phyloP scores from a whole-genome alignment of 2,329 filamentous ascomycete genomes.

The Cordyceps tenuipes region DNA sequence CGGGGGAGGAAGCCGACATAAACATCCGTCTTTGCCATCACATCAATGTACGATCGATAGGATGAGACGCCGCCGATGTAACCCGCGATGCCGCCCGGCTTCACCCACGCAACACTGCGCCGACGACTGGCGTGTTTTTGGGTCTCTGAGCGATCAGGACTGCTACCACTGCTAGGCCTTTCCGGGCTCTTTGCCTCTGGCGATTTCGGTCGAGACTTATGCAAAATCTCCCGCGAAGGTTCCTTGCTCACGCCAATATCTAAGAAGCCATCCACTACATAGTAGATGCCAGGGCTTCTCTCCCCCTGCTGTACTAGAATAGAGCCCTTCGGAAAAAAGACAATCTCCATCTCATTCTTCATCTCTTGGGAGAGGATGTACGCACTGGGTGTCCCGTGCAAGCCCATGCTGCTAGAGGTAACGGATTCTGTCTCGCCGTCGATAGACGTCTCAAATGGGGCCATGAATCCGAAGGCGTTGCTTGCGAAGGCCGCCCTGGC shows the following conservation, averaged over 20 bases:
- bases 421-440: conserved; percentile 86
- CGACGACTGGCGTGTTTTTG: conserved; percentile 42
- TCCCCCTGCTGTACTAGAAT: conserved; percentile 95
- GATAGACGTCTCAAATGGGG: conserved; percentile 62
- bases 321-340: conserved; percentile 91
- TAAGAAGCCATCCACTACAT: conserved; percentile 93
- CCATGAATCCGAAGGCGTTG: conserved; percentile 86
- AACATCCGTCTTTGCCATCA: conserved; percentile 95
- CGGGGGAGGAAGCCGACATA: conserved; percentile 93
- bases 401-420: conserved; percentile 59
- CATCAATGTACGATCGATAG: conserved; percentile 91
- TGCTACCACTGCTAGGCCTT: background rate
- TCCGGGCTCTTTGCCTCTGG: background rate
- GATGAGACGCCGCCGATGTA: conserved; percentile 93
- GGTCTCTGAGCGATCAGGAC: conserved; percentile 18
- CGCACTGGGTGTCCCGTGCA: conserved; percentile 53
- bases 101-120: conserved; percentile 80
- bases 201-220: conserved; percentile 15
- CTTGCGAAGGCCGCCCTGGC: conserved; percentile 64
- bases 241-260: conserved; percentile 73
- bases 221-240: conserved; percentile 21
- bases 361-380: conserved; percentile 67
- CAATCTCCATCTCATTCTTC: conserved; percentile 89
- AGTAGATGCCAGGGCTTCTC: conserved; percentile 92
- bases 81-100: conserved; percentile 86